Evolutionary conservation across 2,329 filamentous ascomycete species (phyloP).

Genomic region (Emergomyces pasteurianus): DNA sequence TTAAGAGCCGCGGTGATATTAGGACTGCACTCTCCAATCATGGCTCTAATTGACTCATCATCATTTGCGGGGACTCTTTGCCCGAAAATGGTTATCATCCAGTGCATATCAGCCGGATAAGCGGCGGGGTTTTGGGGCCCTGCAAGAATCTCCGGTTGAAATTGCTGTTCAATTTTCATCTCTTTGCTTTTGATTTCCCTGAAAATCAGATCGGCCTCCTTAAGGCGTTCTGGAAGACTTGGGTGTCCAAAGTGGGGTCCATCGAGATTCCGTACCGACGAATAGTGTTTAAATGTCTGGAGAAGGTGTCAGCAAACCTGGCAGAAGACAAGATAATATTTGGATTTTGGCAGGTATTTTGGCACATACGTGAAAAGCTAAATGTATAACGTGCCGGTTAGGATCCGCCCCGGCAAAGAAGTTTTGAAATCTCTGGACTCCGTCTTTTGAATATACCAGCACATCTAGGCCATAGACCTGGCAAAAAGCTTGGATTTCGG

Average conservation of each 20-base stretch:
- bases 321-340: background rate
- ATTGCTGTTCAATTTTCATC: slow-evolving; percentile 11
- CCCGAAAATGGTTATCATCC: slow-evolving; percentile 44
- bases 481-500: slow-evolving; percentile 56
- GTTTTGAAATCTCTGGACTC: slow-evolving; percentile 31
- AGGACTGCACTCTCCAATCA: slow-evolving; percentile 42
- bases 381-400: slow-evolving; percentile 36
- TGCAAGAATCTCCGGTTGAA: slow-evolving; percentile 23
- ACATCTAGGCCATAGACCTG: slow-evolving; percentile 51
- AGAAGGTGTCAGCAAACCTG: slow-evolving; percentile 6
- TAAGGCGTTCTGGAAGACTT: slow-evolving; percentile 24
- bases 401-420: slow-evolving; percentile 30
- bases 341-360: slow-evolving; percentile 10
- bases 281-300: slow-evolving; percentile 54
- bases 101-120: slow-evolving; percentile 25
- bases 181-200: slow-evolving; percentile 11
- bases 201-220: slow-evolving; percentile 1
- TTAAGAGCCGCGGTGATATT: slow-evolving; percentile 43
- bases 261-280: slow-evolving; percentile 49
- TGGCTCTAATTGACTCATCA: slow-evolving; percentile 39
- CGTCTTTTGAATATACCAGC: slow-evolving; percentile 42
- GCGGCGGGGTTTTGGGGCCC: slow-evolving; percentile 27
- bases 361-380: slow-evolving; percentile 53
- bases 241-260: slow-evolving; percentile 48
- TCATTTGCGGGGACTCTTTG: slow-evolving; percentile 40